Evolutionary conservation across 139 green algal genomes (phyloP).

Genomic region (Coccomyxa sp.): DNA sequence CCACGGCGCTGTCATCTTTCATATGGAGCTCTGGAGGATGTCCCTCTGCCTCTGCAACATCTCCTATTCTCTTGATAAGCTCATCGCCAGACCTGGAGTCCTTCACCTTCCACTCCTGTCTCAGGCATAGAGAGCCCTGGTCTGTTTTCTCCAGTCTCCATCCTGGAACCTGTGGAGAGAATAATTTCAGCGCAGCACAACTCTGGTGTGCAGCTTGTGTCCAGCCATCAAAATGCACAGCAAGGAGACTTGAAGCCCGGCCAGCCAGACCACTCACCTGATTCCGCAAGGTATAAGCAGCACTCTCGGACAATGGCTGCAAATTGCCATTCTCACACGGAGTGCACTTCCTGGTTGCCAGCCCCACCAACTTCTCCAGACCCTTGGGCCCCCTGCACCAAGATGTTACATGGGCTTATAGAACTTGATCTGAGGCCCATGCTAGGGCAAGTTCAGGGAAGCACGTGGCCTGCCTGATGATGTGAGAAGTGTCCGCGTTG

Average conservation of each 20-base stretch:
- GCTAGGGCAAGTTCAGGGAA: neutral
- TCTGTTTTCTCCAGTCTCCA: constrained; percentile 41
- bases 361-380: constrained; percentile 38
- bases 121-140: constrained; percentile 32
- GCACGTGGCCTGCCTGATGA: constrained; percentile 60
- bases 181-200: neutral
- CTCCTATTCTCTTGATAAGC: constrained; percentile 43
- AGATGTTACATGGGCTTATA: neutral
- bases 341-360: constrained; percentile 45
- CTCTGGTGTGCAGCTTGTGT: neutral
- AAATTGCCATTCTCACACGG: constrained; percentile 33
- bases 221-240: neutral
- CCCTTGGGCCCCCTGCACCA: constrained; percentile 31
- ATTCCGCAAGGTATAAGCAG: constrained; percentile 36
- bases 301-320: constrained; percentile 23
- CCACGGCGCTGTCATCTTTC: constrained; percentile 50
- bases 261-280: constrained; percentile 26
- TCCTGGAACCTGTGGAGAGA: constrained; percentile 35
- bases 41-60: constrained; percentile 52
- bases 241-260: neutral
- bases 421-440: neutral
- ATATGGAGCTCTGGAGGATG: constrained; percentile 68
- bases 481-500: constrained; percentile 88
- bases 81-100: constrained; percentile 42
- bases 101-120: constrained; percentile 63